phyloP scores from a whole-genome alignment of 352 stramenopile genomes.

The Globisporangium heterothallicum region DNA sequence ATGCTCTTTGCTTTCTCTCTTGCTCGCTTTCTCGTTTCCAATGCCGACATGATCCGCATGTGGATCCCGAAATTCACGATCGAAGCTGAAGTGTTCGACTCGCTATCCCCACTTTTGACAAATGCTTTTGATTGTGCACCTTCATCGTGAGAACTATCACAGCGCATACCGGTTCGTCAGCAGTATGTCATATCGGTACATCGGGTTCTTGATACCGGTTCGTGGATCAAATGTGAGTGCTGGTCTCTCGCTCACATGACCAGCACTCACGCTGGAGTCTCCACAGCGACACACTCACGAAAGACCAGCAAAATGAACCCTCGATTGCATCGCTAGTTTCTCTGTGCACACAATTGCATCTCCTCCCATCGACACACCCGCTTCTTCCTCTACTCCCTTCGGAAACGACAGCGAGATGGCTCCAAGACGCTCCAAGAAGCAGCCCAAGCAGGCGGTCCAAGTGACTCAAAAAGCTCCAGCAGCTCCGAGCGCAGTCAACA shows the following conservation, averaged over 20 bases:
- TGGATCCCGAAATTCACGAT: no score
- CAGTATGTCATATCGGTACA: no score
- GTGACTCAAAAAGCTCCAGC: background rate
- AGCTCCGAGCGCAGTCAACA: background rate
- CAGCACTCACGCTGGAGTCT: background rate
- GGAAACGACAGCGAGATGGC: background rate
- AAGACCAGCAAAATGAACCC: background rate
- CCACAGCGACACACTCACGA: background rate
- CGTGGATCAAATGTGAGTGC: background rate
- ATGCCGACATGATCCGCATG: no score
- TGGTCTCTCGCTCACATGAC: background rate
- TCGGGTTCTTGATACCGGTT: background rate
- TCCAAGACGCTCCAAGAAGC: background rate
- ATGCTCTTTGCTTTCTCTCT: no score
- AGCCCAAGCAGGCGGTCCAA: background rate
- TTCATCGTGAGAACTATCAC: no score
- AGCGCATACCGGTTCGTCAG: no score
- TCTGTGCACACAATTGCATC: background rate
- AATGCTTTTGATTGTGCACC: no score
- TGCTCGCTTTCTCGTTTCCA: no score
- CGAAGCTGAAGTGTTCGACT: no score
- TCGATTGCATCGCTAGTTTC: no score
- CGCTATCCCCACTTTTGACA: no score
- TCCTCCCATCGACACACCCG: background rate
- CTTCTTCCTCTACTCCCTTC: background rate